Conservation (phyloP, 306 rosid genomes). For the Dalbergia cochinchinensis region DNA sequence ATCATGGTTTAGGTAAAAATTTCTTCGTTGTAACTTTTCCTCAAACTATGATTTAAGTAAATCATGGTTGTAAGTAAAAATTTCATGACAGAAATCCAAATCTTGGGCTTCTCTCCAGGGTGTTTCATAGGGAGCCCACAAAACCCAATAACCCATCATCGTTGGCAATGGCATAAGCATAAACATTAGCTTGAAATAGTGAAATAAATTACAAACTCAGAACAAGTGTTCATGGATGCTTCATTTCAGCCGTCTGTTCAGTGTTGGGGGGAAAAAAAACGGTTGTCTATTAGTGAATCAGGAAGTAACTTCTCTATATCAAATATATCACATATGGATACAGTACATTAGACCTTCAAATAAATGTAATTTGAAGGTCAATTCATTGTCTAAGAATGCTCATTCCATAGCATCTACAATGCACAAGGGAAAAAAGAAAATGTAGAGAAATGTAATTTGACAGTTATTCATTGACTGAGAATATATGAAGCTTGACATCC, state of each 20-base stretch:
- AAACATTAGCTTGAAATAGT: background rate
- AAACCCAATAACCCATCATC: background rate
- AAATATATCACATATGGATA: background rate
- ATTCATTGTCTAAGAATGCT: slow-evolving; percentile 39
- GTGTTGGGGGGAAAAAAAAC: background rate
- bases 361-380: slow-evolving; percentile 34
- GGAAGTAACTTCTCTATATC: slow-evolving; percentile 23
- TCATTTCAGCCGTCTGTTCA: slow-evolving; percentile 23
- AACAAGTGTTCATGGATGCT: slow-evolving; percentile 10
- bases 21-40: too few relatives aligned
- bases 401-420: slow-evolving; percentile 15
- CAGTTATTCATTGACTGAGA: slow-evolving; percentile 12
- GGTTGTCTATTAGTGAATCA: slow-evolving; percentile 22
- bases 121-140: too few relatives aligned
- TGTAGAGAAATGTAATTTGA: background rate
- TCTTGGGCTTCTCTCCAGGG: too few relatives aligned
- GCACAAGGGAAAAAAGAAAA: background rate
- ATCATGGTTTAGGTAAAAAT: too few relatives aligned
- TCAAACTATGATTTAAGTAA: too few relatives aligned
- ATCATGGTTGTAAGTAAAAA: too few relatives aligned
- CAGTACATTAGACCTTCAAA: slow-evolving; percentile 25
- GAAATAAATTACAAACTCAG: background rate
- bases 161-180: background rate
- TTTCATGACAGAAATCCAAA: too few relatives aligned
- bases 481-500: slow-evolving; percentile 37